Evolutionary conservation across 2,329 filamentous ascomycete genomes (phyloP).

Genomic region (Aotearoamyces nothofagi): DNA sequence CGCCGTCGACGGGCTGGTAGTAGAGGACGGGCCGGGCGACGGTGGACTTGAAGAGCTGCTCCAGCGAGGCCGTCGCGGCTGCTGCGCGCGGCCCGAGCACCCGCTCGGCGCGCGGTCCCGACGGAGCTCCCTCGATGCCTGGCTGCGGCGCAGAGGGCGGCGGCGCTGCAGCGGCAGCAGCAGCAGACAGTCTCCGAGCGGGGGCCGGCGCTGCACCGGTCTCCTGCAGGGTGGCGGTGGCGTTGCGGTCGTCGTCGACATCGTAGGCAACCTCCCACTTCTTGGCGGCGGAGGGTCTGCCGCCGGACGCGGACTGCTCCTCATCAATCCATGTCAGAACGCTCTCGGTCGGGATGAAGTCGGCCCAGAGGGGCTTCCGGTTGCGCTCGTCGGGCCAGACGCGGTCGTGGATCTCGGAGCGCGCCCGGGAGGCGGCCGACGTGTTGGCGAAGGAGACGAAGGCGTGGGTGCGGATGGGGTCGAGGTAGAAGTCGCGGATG

Average conservation of each 20-base stretch:
- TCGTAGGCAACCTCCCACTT: conserved; percentile 66
- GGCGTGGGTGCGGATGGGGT: conserved; percentile 76
- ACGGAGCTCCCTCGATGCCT: conserved; percentile 16
- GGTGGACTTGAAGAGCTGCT: conserved; percentile 44
- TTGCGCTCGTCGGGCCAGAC: conserved; percentile 81
- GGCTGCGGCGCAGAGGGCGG: conserved; percentile 18
- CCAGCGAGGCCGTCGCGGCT: conserved; percentile 21
- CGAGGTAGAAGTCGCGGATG: conserved; percentile 61
- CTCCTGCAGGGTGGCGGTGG: conserved; percentile 42
- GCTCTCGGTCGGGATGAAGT: conserved; percentile 71
- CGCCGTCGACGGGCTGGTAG: conserved; percentile 45
- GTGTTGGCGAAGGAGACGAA: conserved; percentile 59
- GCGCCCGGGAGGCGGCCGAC: conserved; percentile 60
- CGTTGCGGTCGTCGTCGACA: conserved; percentile 33
- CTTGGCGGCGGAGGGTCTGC: conserved; percentile 24
- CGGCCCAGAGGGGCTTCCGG: conserved; percentile 72
- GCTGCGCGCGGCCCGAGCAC: conserved; percentile 17
- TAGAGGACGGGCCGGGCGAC: conserved; percentile 48
- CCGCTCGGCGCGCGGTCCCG: conserved; percentile 17
- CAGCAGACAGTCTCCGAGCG: conserved; percentile 11
- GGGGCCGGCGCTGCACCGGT: conserved; percentile 13
- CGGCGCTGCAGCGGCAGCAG: conserved; percentile 17
- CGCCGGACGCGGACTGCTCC: conserved; percentile 36
- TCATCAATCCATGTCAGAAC: conserved; percentile 58
- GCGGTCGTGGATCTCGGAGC: conserved; percentile 58